These are phyloP conservation scores for Curvularia hawaiiensis DNA, from an alignment of 2,329 filamentous ascomycete species.

Conservation along the genomic window DNA sequence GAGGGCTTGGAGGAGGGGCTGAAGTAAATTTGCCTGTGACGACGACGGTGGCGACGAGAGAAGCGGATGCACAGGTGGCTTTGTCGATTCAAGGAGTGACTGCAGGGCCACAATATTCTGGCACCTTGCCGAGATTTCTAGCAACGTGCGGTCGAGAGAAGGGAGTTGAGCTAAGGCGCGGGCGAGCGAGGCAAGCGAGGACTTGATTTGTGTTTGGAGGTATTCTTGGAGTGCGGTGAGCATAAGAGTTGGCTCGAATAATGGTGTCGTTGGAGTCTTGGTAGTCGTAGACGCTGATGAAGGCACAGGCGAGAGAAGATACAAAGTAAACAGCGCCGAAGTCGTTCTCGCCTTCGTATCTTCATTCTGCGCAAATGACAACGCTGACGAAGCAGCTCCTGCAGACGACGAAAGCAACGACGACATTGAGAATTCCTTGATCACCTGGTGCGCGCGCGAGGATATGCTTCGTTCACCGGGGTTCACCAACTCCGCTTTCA, in stretches of 20 bases:
- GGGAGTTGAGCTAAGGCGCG: constrained; percentile 80
- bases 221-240: constrained; percentile 80
- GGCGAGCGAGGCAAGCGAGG: constrained; percentile 74
- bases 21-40: constrained; percentile 61
- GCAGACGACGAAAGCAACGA: constrained; percentile 51
- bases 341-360: constrained; percentile 75
- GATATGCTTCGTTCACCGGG: constrained; percentile 78
- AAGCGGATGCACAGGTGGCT: constrained; percentile 71
- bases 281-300: background rate
- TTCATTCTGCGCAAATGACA: constrained; percentile 66
- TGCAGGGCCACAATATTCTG: constrained; percentile 92
- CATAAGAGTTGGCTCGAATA: constrained; percentile 71
- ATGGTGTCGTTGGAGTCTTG: constrained; percentile 51
- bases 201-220: constrained; percentile 78
- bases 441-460: constrained; percentile 74
- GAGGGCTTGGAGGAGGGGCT: constrained; percentile 74
- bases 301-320: constrained; percentile 75
- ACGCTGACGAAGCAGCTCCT: constrained; percentile 39
- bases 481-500: constrained; percentile 71
- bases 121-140: constrained; percentile 81
- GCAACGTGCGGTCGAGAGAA: constrained; percentile 77
- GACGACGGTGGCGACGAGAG: constrained; percentile 43
- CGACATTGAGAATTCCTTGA: constrained; percentile 83
- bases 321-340: constrained; percentile 77
- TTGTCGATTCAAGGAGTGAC: constrained; percentile 71